Evolutionary conservation across 352 stramenopile genomes (phyloP), one percentile per base, ranked within the genome.

Genomic region (Phytopythium sindhum): DNA sequence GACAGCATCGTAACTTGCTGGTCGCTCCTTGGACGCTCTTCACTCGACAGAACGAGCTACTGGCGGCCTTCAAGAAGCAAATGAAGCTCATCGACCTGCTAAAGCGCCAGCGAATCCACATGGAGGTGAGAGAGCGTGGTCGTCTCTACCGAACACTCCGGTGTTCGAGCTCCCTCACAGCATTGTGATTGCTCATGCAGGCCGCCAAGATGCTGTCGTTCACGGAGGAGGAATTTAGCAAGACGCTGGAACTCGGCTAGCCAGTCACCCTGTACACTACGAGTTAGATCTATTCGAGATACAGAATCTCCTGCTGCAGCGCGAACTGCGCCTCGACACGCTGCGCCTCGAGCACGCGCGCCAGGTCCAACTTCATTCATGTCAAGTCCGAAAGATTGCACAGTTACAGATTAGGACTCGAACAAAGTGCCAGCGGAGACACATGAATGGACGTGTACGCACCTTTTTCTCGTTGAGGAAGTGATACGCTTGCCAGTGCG

Each of bases 41-140:
- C 17, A 60, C 45, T 61, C 33, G 62, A 31, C 29, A 91, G 82
- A 78, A 72, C 35, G 86, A 95, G 37, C 47, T 95, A 8, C 54
- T 95, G 33, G 62, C 76, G 6, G 84, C 84, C 6, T 95, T 95
- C 68, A 93, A 93, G 61, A 91, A 93, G 66, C 86, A 95, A 59
- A 90, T 93, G 76, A 92, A 93, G 61, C 79, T 94, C 37, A 93
- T 94, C 51, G 86, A 94, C 33, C n/a, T 95, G 51, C 76, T 95
- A 42, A 95, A 91, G 53, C 80, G 86, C 14, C 86, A 95, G 66
- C 84, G 85, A 42, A 89, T 95, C 61, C 86, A 95, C 70, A 89
- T 95, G 78, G 86, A 95, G 47, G 45, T 52, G 45, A 31, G 45
- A 19, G n/a, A 8, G 23, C 23, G 45, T 53, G 23, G n/a, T 53